These are phyloP conservation scores for Aciculosporium take DNA, from an alignment of 2,329 filamentous ascomycete species.

Conservation along the genomic window DNA sequence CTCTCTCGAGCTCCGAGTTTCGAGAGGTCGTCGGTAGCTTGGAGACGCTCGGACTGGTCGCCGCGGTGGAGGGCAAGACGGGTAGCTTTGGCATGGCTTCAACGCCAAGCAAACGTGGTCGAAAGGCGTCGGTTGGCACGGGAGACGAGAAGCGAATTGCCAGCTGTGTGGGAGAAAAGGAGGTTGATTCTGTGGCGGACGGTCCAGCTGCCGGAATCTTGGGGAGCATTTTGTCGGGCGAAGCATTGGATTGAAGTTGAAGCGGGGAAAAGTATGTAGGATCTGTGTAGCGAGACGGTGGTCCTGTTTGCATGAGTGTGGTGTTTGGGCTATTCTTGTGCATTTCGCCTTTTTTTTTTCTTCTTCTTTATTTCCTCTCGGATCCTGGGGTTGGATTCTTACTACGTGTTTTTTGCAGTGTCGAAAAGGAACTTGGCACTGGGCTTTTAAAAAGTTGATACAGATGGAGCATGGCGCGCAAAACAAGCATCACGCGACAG, in stretches of 20 bases:
- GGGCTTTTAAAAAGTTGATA: no score
- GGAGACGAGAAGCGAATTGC: slow-evolving; percentile 65
- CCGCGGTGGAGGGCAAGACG: slow-evolving; percentile 52
- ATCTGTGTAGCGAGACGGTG: background rate
- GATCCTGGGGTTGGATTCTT: no score
- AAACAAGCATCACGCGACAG: no score
- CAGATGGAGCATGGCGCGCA: no score
- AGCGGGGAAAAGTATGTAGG: background rate
- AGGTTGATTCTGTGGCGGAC: slow-evolving; percentile 58
- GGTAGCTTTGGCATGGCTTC: slow-evolving; percentile 50
- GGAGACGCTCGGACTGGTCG: slow-evolving; percentile 74
- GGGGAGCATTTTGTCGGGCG: slow-evolving; percentile 46
- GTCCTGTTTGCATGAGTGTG: background rate
- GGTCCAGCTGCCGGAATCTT: slow-evolving; percentile 47
- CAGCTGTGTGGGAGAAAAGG: slow-evolving; percentile 66
- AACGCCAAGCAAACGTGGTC: slow-evolving; percentile 57
- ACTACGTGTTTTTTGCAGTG: no score
- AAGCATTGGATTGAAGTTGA: slow-evolving; percentile 35
- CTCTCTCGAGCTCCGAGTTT: slow-evolving; percentile 83
- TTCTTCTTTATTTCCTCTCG: no score
- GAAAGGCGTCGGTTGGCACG: slow-evolving; percentile 37
- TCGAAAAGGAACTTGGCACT: no score
- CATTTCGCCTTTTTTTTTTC: no score
- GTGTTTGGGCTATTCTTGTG: background rate
- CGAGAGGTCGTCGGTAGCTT: slow-evolving; percentile 80